phyloP scores from a whole-genome alignment of 331 rosid genomes.

The Saraca asoca region DNA sequence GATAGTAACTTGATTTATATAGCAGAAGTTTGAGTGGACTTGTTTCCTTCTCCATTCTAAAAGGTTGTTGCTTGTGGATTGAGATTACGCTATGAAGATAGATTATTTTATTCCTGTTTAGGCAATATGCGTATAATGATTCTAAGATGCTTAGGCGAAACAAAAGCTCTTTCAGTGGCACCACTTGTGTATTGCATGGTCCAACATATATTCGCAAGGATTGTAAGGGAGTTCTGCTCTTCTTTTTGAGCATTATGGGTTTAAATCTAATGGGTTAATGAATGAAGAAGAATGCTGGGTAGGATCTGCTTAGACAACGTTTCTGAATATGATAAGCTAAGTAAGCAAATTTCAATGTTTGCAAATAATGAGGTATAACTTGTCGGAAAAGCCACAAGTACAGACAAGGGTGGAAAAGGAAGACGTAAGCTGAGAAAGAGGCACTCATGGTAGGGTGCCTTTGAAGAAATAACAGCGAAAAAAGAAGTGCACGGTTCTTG shows the following conservation, averaged over 20 bases:
- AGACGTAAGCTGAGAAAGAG: constrained; percentile 14
- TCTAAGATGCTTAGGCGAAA: constrained; percentile 43
- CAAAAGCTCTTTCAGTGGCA: constrained; percentile 46
- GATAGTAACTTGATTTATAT: constrained; percentile 34
- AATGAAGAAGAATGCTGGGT: no score
- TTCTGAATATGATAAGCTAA: constrained; percentile 30
- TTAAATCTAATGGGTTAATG: no score
- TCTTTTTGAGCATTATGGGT: not conserved
- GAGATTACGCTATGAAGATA: constrained; percentile 16
- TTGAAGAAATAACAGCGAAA: constrained; percentile 38
- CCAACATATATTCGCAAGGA: constrained; percentile 11
- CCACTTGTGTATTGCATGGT: constrained; percentile 27
- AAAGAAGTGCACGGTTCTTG: constrained; percentile 31
- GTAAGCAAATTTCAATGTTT: not conserved
- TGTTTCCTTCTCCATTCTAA: constrained; percentile 19
- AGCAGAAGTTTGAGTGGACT: constrained; percentile 6
- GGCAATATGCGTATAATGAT: constrained; percentile 21
- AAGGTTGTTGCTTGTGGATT: constrained; percentile 52
- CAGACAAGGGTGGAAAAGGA: constrained; percentile 1
- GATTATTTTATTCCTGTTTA: not conserved
- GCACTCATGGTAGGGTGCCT: constrained; percentile 50
- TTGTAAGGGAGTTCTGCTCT: not conserved
- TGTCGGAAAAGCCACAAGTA: constrained; percentile 17
- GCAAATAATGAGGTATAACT: constrained; percentile 3
- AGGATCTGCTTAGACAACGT: no score